Base-by-base conservation (phyloP, 73 alveolate species). In the Blepharisma japonicum region DNA sequence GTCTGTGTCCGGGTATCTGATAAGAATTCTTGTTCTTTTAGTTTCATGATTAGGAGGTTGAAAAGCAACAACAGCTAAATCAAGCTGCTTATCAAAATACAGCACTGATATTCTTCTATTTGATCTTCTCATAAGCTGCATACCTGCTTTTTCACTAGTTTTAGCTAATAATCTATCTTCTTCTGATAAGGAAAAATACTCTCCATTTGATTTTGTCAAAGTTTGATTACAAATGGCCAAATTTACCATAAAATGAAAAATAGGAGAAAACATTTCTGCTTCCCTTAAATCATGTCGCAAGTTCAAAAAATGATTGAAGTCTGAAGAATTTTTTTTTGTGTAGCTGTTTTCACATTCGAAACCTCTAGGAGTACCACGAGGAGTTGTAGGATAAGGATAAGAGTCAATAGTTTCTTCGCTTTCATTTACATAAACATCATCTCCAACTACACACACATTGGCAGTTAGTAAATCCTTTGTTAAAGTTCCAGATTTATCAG, bases 401-500 rank as follows among this genome's bases (percentile, higher is more conserved):
- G 74, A 61, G 46, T 14, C 74, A 18, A 25, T 14, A 2, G 14
- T 14, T 20, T 61, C 74, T 20, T 61, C 39, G 5, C 23, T 25
- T 32, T 32, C 42, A 61, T 61, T 39, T 14, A 61, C 2, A 61
- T 61, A 61, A 0, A 61, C 50, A 8, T 25, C 18, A 25, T 61
- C 23, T 20, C 23, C 74, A 61, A 61, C 46, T 9, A 61, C 74
- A 2, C 14, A 14, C 74, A 61, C 38, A 61, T n/a, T 39, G 2
- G 23, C 74, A 1, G 18, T 14, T 3, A 32, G 3, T 3, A 32
- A 32, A 61, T 61, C 23, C 2, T 61, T 39, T 14, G 74, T 61
- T 11, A 61, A 25, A 18, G 74, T 61, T 25, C 74, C 74, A 2
- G 74, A 14, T 61, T 61, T 61, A 25, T 61, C 74, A 61, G 74